Evolutionary conservation across 2,329 filamentous ascomycete species (phyloP), one percentile per base, ranked within the genome.

Genomic region (Mycosphaerella arachidis): DNA sequence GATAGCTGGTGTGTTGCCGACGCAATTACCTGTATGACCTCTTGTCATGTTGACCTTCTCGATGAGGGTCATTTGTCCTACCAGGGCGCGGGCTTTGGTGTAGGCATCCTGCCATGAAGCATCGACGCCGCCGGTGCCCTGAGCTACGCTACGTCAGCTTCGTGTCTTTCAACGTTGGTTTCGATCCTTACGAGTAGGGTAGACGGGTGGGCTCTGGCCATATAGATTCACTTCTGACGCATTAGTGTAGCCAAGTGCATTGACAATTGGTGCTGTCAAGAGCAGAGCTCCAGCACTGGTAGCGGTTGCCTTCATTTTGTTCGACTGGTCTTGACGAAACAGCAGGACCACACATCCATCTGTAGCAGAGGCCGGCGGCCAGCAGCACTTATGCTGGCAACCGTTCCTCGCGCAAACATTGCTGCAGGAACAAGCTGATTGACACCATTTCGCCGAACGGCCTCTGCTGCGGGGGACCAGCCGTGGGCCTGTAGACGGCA

Each of bases 1-100:
- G 1, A 86, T 88, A 60, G 87, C 89, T 10, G 89, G 89, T 0
- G 88, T 89, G 68, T 93, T 91, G 43, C 90, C 90, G 24, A 88
- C 86, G 66, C 90, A 94, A 43, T 63, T 59, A 2, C 70, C 71
- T 13, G 63, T 60, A 33, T 68, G 65, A 24, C 73, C 73, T 46
- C 67, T 67, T 4, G 72, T 73, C 55, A 74, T 65, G 57, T 71
- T 71, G 52, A 72, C 68, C 51, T 74, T 74, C 60, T 75, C 73
- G 5, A 68, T 65, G 35, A 73, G 62, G 6, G 72, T 74, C 61
- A 75, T 66, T 56, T 74, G 68, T 6, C 60, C 57, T 8, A 75
- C 72, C 30, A 74, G 63, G 6, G 63, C 63, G 20, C 63, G 61
- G n/a, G 73, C 73, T 55, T 68, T 68, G 18, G 55, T 58, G 59